A percentile compares a stretch with the other conserved stretches of the same genome.
phyloP scores from a whole-genome alignment of 805 yeast species.

The Candida nonsorbophila region DNA sequence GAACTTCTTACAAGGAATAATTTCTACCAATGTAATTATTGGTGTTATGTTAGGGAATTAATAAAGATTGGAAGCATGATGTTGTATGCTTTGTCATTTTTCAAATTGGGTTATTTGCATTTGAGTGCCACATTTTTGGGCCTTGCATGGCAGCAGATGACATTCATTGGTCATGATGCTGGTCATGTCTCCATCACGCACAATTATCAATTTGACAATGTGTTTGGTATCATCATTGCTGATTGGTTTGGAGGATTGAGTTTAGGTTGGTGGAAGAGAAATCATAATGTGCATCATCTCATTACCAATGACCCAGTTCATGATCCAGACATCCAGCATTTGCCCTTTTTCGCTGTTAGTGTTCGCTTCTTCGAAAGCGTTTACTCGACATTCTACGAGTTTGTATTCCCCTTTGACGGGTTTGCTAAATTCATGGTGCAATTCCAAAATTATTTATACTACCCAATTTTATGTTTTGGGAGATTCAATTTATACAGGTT shows the following conservation, averaged over 20 bases:
- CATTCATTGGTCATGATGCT: conserved; percentile 86
- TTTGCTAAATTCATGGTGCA: conserved; percentile 55
- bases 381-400: conserved; percentile 77
- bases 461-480: conserved; percentile 77
- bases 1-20: conserved; percentile 49
- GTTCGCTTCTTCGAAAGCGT: conserved; percentile 61
- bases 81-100: conserved; percentile 43
- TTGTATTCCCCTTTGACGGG: conserved; percentile 60
- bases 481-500: conserved; percentile 79
- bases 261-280: conserved; percentile 92
- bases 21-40: conserved; percentile 66
- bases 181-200: conserved; percentile 85
- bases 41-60: conserved; percentile 66
- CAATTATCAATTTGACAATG: conserved; percentile 67
- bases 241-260: conserved; percentile 84
- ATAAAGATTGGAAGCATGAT: conserved; percentile 55
- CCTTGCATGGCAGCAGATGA: conserved; percentile 82
- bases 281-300: conserved; percentile 89
- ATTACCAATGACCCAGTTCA: conserved; percentile 91
- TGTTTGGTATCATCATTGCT: conserved; percentile 69
- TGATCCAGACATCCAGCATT: conserved; percentile 91
- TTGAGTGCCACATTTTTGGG: conserved; percentile 66
- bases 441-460: conserved; percentile 65
- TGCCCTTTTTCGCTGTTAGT: conserved; percentile 87
- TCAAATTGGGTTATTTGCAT: conserved; percentile 40